These are phyloP conservation scores for Fusarium avenaceum DNA, from an alignment of 2,329 filamentous ascomycete species.

Conservation along the genomic window DNA sequence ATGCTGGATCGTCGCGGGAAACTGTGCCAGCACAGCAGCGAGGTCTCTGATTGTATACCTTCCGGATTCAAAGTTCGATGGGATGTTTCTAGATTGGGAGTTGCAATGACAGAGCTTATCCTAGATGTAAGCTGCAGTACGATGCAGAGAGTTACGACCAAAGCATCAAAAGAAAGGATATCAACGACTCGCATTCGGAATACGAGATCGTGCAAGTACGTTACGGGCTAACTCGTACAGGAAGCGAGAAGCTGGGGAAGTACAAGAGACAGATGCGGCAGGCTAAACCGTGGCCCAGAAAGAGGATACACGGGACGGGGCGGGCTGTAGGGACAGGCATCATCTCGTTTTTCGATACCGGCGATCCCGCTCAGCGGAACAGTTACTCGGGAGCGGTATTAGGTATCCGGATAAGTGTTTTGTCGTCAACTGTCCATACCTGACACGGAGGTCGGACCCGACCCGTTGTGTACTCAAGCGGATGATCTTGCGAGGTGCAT, in stretches of 20 bases:
- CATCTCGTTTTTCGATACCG: background rate
- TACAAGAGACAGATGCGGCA: slow-evolving; percentile 6
- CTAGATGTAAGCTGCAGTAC: background rate
- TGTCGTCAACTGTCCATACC: background rate
- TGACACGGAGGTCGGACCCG: background rate
- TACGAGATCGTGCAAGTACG: background rate
- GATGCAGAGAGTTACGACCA: background rate
- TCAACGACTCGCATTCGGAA: background rate
- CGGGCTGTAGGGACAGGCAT: background rate
- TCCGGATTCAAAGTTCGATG: background rate
- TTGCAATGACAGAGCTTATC: background rate
- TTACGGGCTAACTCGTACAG: slow-evolving; percentile 2
- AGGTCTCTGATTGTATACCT: slow-evolving; percentile 13
- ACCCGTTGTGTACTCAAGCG: background rate
- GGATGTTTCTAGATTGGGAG: slow-evolving; percentile 6
- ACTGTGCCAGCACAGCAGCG: background rate
- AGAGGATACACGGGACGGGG: background rate
- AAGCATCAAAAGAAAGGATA: background rate
- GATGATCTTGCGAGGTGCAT: background rate
- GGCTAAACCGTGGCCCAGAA: background rate
- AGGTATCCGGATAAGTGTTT: background rate
- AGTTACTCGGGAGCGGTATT: background rate
- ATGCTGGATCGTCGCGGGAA: slow-evolving; percentile 17
- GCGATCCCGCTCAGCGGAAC: background rate
- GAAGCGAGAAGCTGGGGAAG: background rate